phyloP scores from a whole-genome alignment of 2,329 filamentous ascomycete species.

The Fusarium neocosmosporiellum region DNA sequence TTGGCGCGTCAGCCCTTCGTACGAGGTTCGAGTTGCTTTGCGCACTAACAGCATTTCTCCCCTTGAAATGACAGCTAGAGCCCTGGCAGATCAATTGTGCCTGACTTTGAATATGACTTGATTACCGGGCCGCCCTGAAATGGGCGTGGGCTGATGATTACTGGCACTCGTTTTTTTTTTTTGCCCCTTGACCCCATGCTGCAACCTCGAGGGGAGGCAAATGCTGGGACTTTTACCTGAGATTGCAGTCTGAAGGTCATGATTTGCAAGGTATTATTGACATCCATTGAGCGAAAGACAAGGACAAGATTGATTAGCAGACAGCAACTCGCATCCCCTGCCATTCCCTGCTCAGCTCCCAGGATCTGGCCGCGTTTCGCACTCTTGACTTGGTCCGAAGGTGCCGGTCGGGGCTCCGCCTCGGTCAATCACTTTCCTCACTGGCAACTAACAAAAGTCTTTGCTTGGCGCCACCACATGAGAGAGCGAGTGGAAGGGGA shows the following conservation, averaged over 20 bases:
- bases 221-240: constrained; percentile 16
- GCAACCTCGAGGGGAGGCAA: constrained; percentile 16
- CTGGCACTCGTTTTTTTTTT: neutral
- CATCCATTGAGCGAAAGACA: neutral
- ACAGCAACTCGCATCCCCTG: constrained; percentile 3
- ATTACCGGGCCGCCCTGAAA: constrained; percentile 5
- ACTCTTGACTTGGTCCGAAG: constrained; percentile 32
- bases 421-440: neutral
- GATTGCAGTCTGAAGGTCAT: constrained; percentile 1
- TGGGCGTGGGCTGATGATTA: constrained; percentile 30
- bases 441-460: neutral
- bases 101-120: constrained; percentile 25
- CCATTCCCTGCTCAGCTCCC: neutral
- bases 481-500: neutral
- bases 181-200: constrained; percentile 28
- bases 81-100: neutral
- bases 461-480: constrained; percentile 21
- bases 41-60: constrained; percentile 4
- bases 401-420: constrained; percentile 25
- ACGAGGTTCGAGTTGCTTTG: constrained; percentile 30
- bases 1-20: constrained; percentile 24
- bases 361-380: constrained; percentile 9
- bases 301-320: constrained; percentile 18
- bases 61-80: constrained; percentile 1
- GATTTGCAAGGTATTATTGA: constrained; percentile 3